Percentiles rank a stretch among this genome's conserved stretches.
Conservation (phyloP, 257 asterid species). For the Agastache rugosa region DNA sequence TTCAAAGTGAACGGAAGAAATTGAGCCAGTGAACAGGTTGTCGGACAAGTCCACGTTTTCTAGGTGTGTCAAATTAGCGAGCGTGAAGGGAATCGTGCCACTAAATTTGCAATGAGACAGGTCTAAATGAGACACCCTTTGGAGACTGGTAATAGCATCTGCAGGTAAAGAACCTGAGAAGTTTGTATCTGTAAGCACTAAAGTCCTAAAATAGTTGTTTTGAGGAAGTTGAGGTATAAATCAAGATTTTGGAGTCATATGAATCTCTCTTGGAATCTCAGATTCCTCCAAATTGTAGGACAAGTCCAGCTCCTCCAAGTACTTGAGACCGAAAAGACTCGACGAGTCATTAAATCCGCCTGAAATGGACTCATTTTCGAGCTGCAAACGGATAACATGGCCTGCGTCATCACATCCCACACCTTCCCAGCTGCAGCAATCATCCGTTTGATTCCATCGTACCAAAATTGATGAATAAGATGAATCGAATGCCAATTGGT, state of each 20-base stretch:
- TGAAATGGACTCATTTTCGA: neutral
- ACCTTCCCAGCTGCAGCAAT: slow-evolving; percentile 43
- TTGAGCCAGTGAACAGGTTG: neutral
- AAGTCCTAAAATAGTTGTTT: slow-evolving; percentile 27
- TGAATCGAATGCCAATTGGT: slow-evolving; percentile 7
- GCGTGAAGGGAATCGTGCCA: neutral
- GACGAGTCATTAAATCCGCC: neutral
- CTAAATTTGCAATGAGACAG: slow-evolving; percentile 38
- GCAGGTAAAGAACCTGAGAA: slow-evolving; percentile 46
- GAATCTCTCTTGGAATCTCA: neutral
- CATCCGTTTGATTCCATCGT: slow-evolving; percentile 33
- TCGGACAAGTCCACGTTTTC: neutral
- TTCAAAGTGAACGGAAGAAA: slow-evolving; percentile 13
- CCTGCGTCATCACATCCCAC: slow-evolving; percentile 44
- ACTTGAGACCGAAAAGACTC: neutral
- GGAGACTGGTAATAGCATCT: slow-evolving; percentile 40
- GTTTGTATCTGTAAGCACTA: slow-evolving; percentile 34
- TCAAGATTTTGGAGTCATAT: slow-evolving; percentile 32
- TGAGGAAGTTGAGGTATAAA: slow-evolving; percentile 34
- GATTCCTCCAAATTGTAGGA: neutral
- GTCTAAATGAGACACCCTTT: slow-evolving; percentile 36
- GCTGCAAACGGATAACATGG: slow-evolving; percentile 35
- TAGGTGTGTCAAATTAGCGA: neutral
- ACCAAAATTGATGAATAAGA: slow-evolving; percentile 28
- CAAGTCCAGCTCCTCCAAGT: neutral